Evolutionary conservation across 345 rosid genomes (phyloP).

Genomic region (Eucalyptus urophylla): DNA sequence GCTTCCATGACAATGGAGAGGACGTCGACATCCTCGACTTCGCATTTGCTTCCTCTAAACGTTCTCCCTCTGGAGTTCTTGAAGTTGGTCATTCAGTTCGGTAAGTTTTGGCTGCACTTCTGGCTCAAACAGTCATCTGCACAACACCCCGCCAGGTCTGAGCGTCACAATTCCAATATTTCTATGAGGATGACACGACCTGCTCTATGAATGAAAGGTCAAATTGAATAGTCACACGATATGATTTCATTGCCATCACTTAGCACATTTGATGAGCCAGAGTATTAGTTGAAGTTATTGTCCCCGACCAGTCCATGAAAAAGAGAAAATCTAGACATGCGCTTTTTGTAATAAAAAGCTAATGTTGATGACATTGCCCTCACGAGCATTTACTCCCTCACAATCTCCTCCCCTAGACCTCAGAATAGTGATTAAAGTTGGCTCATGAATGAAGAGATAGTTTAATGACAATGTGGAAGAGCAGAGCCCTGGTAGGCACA

Average conservation of each 20-base stretch:
- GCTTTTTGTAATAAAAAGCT: background rate
- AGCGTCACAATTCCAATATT: background rate
- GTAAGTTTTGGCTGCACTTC: slow-evolving; percentile 68
- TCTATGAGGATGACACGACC: background rate
- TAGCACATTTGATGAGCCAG: background rate
- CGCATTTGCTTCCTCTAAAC: slow-evolving; percentile 67
- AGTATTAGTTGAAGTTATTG: background rate
- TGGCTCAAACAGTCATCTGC: slow-evolving; percentile 80
- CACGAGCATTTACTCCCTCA: background rate
- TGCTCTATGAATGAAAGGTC: background rate
- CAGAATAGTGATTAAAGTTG: background rate
- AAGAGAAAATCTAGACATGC: background rate
- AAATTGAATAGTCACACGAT: background rate
- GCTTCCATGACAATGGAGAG: slow-evolving; percentile 65
- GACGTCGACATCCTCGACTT: slow-evolving; percentile 38
- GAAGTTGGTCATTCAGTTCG: slow-evolving; percentile 53
- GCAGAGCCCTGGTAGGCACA: background rate
- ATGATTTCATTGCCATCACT: background rate
- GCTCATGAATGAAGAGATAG: background rate
- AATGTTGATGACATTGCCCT: background rate
- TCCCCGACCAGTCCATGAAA: background rate
- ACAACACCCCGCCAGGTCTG: background rate
- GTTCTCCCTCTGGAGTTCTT: slow-evolving; percentile 18
- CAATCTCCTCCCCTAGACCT: background rate
- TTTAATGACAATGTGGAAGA: background rate